Evolutionary conservation across 805 yeast genomes (phyloP).

Genomic region (Candida loeiensis): DNA sequence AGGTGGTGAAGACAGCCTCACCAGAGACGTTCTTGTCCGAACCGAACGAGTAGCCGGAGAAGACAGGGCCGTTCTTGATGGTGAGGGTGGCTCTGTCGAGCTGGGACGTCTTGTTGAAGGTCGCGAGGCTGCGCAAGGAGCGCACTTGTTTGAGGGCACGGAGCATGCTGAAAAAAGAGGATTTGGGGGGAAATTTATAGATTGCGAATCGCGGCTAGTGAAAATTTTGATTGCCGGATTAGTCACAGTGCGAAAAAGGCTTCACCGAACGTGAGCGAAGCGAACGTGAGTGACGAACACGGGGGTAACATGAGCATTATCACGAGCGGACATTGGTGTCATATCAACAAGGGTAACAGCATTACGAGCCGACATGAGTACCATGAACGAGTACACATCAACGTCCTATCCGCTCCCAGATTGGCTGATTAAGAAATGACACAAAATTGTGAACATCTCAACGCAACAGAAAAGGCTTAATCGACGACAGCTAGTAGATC

Average conservation of each 20-base stretch:
- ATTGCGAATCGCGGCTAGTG: conserved; percentile 36
- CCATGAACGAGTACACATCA: no score
- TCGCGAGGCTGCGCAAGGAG: conserved; percentile 20
- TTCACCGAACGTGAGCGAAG: background rate
- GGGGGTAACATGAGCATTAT: no score
- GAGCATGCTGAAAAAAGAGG: conserved; percentile 10
- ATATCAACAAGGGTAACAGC: background rate
- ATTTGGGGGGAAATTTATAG: conserved; percentile 11
- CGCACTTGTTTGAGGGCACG: conserved; percentile 10
- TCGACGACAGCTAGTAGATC: no score
- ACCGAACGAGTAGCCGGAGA: conserved; percentile 93
- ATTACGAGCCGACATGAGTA: no score
- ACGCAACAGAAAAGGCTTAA: no score
- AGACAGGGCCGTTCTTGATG: conserved; percentile 88
- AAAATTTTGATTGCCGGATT: conserved; percentile 22
- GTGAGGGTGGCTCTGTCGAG: conserved; percentile 85
- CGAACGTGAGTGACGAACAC: no score
- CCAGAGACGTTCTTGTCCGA: conserved; percentile 91
- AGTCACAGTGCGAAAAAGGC: conserved; percentile 11
- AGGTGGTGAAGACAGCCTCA: conserved; percentile 97
- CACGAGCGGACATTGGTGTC: background rate
- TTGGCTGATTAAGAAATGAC: no score
- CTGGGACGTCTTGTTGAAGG: conserved; percentile 35
- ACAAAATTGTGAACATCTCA: no score
- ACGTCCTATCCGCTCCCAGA: no score